phyloP scores from a whole-genome alignment of 805 yeast species.

The Pichia cabralensis region DNA sequence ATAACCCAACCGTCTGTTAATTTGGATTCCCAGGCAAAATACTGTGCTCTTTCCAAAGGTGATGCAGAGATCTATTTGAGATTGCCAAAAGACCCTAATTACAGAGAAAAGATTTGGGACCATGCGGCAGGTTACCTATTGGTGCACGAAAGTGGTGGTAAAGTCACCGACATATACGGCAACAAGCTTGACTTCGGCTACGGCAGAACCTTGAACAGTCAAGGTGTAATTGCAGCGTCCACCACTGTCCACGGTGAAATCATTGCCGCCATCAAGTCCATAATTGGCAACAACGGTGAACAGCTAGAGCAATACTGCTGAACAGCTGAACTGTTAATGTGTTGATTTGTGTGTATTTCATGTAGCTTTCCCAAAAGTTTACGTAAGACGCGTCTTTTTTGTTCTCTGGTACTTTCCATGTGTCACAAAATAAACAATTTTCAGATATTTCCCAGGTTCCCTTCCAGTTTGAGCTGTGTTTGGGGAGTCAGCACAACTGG shows the following conservation, averaged over 20 bases:
- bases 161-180: constrained; percentile 79
- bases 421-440: too few relatives aligned
- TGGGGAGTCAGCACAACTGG: too few relatives aligned
- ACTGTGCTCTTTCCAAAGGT: constrained; percentile 84
- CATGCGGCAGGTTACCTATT: constrained; percentile 94
- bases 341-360: too few relatives aligned
- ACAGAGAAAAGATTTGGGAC: constrained; percentile 96
- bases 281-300: constrained; percentile 28
- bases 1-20: constrained; percentile 55
- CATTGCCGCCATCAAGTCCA: constrained; percentile 35
- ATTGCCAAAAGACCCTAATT: constrained; percentile 64
- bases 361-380: too few relatives aligned
- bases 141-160: constrained; percentile 85
- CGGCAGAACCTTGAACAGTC: constrained; percentile 73
- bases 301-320: constrained; percentile 17
- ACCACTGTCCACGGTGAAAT: constrained; percentile 38
- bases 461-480: too few relatives aligned
- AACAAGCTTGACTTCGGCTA: constrained; percentile 65
- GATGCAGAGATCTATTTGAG: constrained; percentile 88
- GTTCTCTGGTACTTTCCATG: too few relatives aligned
- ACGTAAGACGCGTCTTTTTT: too few relatives aligned
- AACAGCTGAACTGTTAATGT: too few relatives aligned
- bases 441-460: too few relatives aligned
- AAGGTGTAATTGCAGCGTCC: constrained; percentile 88
- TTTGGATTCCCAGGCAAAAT: constrained; percentile 93